Base-by-base conservation (phyloP, 2,329 filamentous ascomycete genomes). In the Fusarium sp. region DNA sequence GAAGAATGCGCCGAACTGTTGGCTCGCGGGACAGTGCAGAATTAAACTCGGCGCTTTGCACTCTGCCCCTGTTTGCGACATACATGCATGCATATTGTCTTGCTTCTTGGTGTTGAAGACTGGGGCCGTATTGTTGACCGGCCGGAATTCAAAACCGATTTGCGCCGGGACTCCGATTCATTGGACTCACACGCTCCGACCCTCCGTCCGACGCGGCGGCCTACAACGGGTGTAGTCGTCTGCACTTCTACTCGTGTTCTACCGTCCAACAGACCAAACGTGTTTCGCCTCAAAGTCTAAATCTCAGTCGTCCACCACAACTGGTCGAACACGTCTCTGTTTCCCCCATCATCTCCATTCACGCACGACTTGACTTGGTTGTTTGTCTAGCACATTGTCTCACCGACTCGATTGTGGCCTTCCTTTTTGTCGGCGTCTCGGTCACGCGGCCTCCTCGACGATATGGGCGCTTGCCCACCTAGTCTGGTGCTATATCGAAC, bases 251-350 rank as follows among this genome's bases (percentile, higher is more conserved):
- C 52, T 66, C 54, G 54, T 60, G 60, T 50, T 65, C 58, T 65
- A 57, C 58, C 61, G 42, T 58, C 50, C 62, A 69, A 47, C 50
- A 67, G 56, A 31, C 65, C 62, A 65, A 52, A 60, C 45, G 47
- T 64, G 67, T 66, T 76, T 77, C 73, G 75, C 70, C 67, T 68
- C 69, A 78, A 77, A 78, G 74, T 77, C 64, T 77, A 77, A 77
- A 65, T 65, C 59, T 61, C 33, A 62, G n/a, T 47, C 60, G 38
- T 65, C 36, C 57, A 59, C 56, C 47, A 29, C 56, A 50, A 50
- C 47, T 68, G 40, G 68, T 64, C 42, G 69, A 73, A 50, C 35
- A 29, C 54, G 50, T 71, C 36, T 31, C 66, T 33, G n/a, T 16
- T 52, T 54, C 38, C 45, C 22, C 33, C 52, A 54, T 27, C 27